Evolutionary conservation across 495 filamentous ascomycete species (phyloP).

Genomic region (Gamarada debralockiae): DNA sequence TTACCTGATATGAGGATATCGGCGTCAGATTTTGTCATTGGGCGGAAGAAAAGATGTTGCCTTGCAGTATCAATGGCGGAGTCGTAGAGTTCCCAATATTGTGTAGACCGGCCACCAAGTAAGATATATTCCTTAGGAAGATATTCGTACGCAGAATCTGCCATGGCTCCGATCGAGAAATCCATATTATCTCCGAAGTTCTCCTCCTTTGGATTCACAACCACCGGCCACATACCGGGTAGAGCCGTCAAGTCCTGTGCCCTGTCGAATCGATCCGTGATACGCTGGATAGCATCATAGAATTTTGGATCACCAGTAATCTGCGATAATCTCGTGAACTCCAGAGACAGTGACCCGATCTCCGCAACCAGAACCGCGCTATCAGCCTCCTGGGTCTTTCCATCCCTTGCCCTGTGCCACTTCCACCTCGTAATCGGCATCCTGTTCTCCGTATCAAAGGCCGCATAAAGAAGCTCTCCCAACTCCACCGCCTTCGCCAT

Average conservation of each 20-base stretch:
- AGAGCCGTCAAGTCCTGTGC: constrained; percentile 64
- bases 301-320: constrained; percentile 81
- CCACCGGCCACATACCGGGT: constrained; percentile 76
- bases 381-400: neutral
- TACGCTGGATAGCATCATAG: constrained; percentile 88
- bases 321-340: constrained; percentile 90
- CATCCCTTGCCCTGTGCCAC: constrained; percentile 17
- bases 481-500: constrained; percentile 84
- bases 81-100: constrained; percentile 1
- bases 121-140: constrained; percentile 60
- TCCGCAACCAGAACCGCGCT: constrained; percentile 36
- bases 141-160: constrained; percentile 89
- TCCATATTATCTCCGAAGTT: constrained; percentile 13
- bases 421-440: constrained; percentile 65
- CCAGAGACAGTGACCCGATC: constrained; percentile 78
- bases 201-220: neutral
- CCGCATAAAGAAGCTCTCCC: constrained; percentile 79
- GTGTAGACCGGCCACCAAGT: constrained; percentile 2
- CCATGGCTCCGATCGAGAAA: constrained; percentile 53
- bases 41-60: constrained; percentile 69
- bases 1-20: constrained; percentile 51
- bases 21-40: constrained; percentile 44
- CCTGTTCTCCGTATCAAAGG: constrained; percentile 92
- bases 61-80: neutral
- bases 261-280: constrained; percentile 78